A percentile compares a stretch with the other conserved stretches of the same genome.
Evolutionary conservation across 192 early-diverging fungal genomes (phyloP).

Genomic region (Entophlyctis luteolus): DNA sequence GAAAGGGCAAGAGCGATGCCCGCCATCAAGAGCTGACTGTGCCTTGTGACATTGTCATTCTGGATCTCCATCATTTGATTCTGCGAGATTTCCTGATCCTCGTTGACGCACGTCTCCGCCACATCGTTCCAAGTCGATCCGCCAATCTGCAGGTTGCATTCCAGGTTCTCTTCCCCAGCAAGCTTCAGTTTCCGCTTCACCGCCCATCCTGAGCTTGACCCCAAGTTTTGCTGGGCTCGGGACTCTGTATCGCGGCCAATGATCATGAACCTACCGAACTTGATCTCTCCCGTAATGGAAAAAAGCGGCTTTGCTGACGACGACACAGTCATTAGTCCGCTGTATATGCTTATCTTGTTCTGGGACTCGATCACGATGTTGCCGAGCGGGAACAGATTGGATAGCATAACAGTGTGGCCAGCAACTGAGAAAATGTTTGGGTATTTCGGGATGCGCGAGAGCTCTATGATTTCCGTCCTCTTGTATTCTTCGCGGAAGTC

Average conservation of each 20-base stretch:
- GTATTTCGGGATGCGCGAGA: conserved; percentile 1
- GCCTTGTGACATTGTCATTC: not conserved
- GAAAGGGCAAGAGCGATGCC: conserved; percentile 6
- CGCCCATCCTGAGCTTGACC: conserved; percentile 7
- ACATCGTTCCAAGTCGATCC: not conserved
- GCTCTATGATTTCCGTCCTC: conserved; percentile 9
- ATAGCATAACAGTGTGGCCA: conserved; percentile 10
- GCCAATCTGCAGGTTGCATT: conserved; percentile 11
- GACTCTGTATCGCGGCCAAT: conserved; percentile 11
- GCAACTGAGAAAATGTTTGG: not conserved
- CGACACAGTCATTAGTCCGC: not conserved
- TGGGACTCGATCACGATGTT: not conserved
- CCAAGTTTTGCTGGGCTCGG: not conserved
- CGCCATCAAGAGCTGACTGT: conserved; percentile 16
- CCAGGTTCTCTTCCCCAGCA: not conserved
- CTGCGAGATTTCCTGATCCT: not conserved
- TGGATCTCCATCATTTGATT: not conserved
- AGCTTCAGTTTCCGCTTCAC: conserved; percentile 1
- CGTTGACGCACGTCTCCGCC: not conserved
- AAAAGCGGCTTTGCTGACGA: not conserved
- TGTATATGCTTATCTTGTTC: conserved; percentile 6
- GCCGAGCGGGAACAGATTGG: conserved; percentile 9
- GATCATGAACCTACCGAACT: conserved; percentile 8
- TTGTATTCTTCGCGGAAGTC: conserved; percentile 6
- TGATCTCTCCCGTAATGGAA: conserved; percentile 17